Evolutionary conservation across 768 basidiomycete genomes (phyloP), one percentile per base, ranked within the genome.

Genomic region (Mycena capillaripes): DNA sequence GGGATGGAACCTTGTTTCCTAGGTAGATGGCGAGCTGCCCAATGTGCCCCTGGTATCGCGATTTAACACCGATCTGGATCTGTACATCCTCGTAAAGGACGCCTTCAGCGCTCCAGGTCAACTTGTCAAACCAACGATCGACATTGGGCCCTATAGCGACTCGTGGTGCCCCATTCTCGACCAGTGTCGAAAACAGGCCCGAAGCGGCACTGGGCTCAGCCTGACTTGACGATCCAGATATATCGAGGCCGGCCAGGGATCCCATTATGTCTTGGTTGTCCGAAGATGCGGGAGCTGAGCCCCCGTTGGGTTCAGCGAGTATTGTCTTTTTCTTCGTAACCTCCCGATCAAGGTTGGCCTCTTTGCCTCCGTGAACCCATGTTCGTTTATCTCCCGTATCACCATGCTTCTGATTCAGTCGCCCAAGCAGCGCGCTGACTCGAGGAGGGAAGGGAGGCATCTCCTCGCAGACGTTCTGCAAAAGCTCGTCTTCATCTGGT

Each of bases 401-500:
- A 7, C 92, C 93, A 40, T 95, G 93, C 79, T 97, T 97, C 79
- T 91, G 92, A 80, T 97, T 94, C 46, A 99, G 84, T 58, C 96
- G 89, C 56, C 90, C 94, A 59, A 98, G 86, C 10, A 99, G 86
- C 2, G 97, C 93, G 69, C 96, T 97, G 75, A 96, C 95, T 56
- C 98, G 91, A 62, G 97, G 94, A 4, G 97, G 97, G 88, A 98
- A 99, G 5, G 97, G 97, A 1, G 98, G 98, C 93, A 99, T 99
- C 83, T 99, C 98, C 81, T 99, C 98, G 80, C 97, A 98, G 17
- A 99, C 91, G 73, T 95, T 95, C 79, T 97, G 95, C 50, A 99
- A 85, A 52, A 99, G 87, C 74, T 97, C 97, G 77, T 99, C 97
- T 40, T 97, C 96, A 59, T 97, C 96, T 23, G 92, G 85, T 42